Percentiles rank a stretch among this genome's conserved stretches.
phyloP scores from a whole-genome alignment of 805 yeast species.

The Wickerhamiella allomyrinae region DNA sequence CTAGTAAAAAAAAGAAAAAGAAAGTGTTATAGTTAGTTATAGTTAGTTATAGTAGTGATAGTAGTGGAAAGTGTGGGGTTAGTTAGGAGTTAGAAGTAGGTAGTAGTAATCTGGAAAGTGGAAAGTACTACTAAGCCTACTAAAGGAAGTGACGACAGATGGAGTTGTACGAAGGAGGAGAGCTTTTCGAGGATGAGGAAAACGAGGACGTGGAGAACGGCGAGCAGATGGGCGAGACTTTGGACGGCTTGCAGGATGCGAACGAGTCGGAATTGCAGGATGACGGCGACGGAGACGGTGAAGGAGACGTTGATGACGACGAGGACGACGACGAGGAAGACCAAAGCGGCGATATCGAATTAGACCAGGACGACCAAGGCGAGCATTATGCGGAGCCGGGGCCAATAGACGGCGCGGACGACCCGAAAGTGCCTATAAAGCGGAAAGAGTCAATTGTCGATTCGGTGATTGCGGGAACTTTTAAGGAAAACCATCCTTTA shows the following conservation, averaged over 20 bases:
- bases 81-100: too few relatives aligned
- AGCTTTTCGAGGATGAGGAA: conserved; percentile 24
- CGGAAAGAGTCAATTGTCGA: conserved; percentile 10
- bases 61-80: too few relatives aligned
- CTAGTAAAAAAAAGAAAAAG: too few relatives aligned
- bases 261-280: conserved; percentile 19
- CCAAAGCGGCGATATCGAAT: conserved; percentile 20
- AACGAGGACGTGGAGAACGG: conserved; percentile 26
- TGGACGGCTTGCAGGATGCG: conserved; percentile 9
- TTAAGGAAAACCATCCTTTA: conserved; percentile 13
- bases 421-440: conserved; percentile 8
- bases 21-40: not conserved
- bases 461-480: conserved; percentile 15
- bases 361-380: conserved; percentile 20
- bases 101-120: too few relatives aligned
- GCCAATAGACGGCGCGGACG: too few relatives aligned
- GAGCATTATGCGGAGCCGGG: too few relatives aligned
- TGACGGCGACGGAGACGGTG: conserved; percentile 22
- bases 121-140: too few relatives aligned
- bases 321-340: conserved; percentile 22
- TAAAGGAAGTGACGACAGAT: too few relatives aligned
- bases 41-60: too few relatives aligned
- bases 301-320: conserved; percentile 18
- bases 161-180: conserved; percentile 18
- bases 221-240: conserved; percentile 11